These are phyloP conservation scores for Pleurostoma richardsiae DNA, from an alignment of 2,329 filamentous ascomycete species.

Conservation along the genomic window DNA sequence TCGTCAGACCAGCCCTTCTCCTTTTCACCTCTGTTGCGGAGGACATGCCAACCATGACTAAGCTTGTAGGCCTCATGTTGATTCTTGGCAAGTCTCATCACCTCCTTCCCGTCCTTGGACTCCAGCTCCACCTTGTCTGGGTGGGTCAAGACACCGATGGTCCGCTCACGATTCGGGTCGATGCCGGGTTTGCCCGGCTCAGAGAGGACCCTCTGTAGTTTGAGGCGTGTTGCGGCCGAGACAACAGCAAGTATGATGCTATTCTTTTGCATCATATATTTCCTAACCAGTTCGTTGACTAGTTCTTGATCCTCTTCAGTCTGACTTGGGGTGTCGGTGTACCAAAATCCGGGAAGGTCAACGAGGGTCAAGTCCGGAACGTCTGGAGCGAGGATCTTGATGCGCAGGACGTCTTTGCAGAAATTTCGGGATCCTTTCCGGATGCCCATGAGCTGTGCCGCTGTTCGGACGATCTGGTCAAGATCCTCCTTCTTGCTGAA, in stretches of 20 bases:
- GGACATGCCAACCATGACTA: conserved; percentile 46
- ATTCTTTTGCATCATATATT: conserved; percentile 52
- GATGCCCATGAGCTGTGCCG: conserved; percentile 44
- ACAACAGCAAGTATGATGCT: conserved; percentile 56
- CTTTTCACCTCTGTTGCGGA: conserved; percentile 40
- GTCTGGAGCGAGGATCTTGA: conserved; percentile 39
- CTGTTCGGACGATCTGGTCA: conserved; percentile 42
- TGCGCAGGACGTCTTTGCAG: conserved; percentile 37
- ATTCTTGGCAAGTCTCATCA: conserved; percentile 26
- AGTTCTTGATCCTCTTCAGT: conserved; percentile 20
- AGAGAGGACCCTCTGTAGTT: too few species aligned
- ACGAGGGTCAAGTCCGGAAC: conserved; percentile 45
- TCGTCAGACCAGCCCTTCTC: conserved; percentile 13
- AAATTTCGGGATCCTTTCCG: conserved; percentile 24
- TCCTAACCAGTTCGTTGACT: conserved; percentile 31
- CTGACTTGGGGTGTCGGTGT: too few species aligned
- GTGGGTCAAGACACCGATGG: conserved; percentile 54
- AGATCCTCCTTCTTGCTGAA: conserved; percentile 30
- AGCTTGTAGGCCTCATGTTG: conserved; percentile 24
- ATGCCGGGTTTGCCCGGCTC: conserved; percentile 29
- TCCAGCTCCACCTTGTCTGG: conserved; percentile 36
- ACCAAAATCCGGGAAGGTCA: too few species aligned
- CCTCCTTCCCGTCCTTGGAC: conserved; percentile 27
- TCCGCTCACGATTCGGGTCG: conserved; percentile 39
- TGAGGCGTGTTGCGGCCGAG: too few species aligned